Base-by-base conservation (phyloP, 2,329 filamentous ascomycete genomes). In the Stenocarpella maydis region DNA sequence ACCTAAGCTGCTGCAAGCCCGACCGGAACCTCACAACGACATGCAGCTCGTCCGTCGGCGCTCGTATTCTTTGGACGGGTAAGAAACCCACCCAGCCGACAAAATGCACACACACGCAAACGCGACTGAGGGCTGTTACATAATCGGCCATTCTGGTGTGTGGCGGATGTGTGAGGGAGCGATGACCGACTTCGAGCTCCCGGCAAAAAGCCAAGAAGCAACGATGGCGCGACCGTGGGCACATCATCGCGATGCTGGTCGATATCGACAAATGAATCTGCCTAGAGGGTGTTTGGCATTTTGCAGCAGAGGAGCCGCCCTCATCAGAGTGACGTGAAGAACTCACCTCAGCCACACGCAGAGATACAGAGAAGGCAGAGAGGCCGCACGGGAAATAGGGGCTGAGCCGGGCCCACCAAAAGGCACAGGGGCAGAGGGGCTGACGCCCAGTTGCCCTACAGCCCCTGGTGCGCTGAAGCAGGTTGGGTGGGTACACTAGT, bases 1-100 rank as follows among this genome's bases (percentile, higher is more conserved):
- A 14, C 9, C 45, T 37, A 47, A 49, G 31, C 21, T 49, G 14
- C 58, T 49, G 14, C 58, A 49, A 15, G 31, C 58, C 43, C 58
- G n/a, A 45, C 41, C 28, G n/a, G 52, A 67, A 31, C 41, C 43
- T 58, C 52, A 28, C 41, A 21, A 67, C 41, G 28, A 67, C 52
- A 67, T 67, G 65, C 65, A 58, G n/a, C 52, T 67, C 26, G 65
- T 58, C 34, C 65, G 52, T 10, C 65, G 58, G 17, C 41, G 52
- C 52, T 67, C 65, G 53, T 50, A 50, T 58, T 58, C 52, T 19
- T 21, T 49, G 21, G 43, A n/a, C 34, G 41, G 43, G 34, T 58
- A 28, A 53, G 17, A 12, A 8, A 8, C n/a, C n/a, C n/a, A 7
- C n/a, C n/a, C 17, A 24, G 14, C 31, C 5, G 50, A 31, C 53